Percentiles rank a stretch among this genome's conserved stretches.
Evolutionary conservation across 1,139 yeast genomes (phyloP).

Genomic region (Ogataea hybrid): DNA sequence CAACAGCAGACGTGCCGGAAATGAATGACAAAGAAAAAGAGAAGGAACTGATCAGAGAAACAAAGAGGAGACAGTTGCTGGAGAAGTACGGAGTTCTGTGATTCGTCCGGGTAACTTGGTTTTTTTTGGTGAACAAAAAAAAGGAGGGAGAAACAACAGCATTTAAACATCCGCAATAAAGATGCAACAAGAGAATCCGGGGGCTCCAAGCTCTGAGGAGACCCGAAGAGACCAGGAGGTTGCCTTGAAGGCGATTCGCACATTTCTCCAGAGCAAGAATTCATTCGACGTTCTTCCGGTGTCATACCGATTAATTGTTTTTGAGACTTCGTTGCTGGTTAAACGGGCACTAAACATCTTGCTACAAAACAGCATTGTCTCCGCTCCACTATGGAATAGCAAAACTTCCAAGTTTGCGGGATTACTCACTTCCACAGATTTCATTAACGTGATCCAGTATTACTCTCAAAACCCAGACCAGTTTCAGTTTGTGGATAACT

Average conservation of each 20-base stretch:
- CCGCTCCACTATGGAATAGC: constrained; percentile 97
- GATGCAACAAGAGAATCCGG: constrained; percentile 4
- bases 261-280: constrained; percentile 84
- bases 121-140: background rate
- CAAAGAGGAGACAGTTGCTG: constrained; percentile 36
- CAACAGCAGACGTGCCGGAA: constrained; percentile 52
- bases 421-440: constrained; percentile 85
- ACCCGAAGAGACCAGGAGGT: constrained; percentile 52
- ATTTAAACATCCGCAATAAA: constrained; percentile 3
- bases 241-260: constrained; percentile 75
- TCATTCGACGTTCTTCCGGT: constrained; percentile 97
- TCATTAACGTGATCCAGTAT: constrained; percentile 92
- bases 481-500: constrained; percentile 82
- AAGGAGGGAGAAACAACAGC: constrained; percentile 1
- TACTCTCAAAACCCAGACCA: constrained; percentile 90
- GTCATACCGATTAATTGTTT: constrained; percentile 85
- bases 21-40: constrained; percentile 41
- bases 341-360: constrained; percentile 89
- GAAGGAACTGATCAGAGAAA: constrained; percentile 31
- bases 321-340: constrained; percentile 87
- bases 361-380: constrained; percentile 89
- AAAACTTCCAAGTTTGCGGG: constrained; percentile 92
- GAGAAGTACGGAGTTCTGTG: constrained; percentile 40
- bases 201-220: constrained; percentile 23
- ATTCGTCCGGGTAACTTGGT: constrained; percentile 8